Evolutionary conservation across 768 basidiomycete genomes (phyloP).

Genomic region (Sutorius australiensis): DNA sequence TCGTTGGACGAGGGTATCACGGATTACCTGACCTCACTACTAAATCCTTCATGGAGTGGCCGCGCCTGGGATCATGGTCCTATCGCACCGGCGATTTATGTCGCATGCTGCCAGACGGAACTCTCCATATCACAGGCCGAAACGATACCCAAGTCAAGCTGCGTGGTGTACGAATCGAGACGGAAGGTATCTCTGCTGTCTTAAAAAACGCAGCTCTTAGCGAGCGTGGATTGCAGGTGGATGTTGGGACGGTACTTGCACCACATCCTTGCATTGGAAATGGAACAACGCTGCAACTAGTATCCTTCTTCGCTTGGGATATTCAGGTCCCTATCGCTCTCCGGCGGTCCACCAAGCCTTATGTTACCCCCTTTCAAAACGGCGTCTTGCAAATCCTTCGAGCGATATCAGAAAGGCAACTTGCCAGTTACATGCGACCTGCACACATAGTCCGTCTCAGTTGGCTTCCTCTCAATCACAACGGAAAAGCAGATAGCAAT

Average conservation of each 20-base stretch:
- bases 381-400: constrained; percentile 29
- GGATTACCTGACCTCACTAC: constrained; percentile 41
- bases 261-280: constrained; percentile 41
- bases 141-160: constrained; percentile 52
- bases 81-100: constrained; percentile 51
- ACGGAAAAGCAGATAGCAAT: constrained; percentile 35
- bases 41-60: constrained; percentile 47
- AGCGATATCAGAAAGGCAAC: constrained; percentile 37
- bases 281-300: constrained; percentile 36
- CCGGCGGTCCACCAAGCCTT: constrained; percentile 33
- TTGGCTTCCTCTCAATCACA: constrained; percentile 44
- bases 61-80: constrained; percentile 36
- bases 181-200: constrained; percentile 47
- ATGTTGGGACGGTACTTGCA: constrained; percentile 41
- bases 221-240: constrained; percentile 26
- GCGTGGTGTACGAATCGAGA: constrained; percentile 52
- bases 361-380: constrained; percentile 27
- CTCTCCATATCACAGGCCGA: constrained; percentile 47
- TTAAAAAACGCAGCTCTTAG: constrained; percentile 23
- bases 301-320: constrained; percentile 46
- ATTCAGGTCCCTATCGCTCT: constrained; percentile 33
- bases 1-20: constrained; percentile 50
- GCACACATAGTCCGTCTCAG: constrained; percentile 46
- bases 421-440: constrained; percentile 51
- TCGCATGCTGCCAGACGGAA: constrained; percentile 47